A percentile compares a stretch with the other conserved stretches of the same genome.
These are phyloP conservation scores for Diaporthe caulivora DNA, from an alignment of 2,329 filamentous ascomycete species.

Conservation along the genomic window DNA sequence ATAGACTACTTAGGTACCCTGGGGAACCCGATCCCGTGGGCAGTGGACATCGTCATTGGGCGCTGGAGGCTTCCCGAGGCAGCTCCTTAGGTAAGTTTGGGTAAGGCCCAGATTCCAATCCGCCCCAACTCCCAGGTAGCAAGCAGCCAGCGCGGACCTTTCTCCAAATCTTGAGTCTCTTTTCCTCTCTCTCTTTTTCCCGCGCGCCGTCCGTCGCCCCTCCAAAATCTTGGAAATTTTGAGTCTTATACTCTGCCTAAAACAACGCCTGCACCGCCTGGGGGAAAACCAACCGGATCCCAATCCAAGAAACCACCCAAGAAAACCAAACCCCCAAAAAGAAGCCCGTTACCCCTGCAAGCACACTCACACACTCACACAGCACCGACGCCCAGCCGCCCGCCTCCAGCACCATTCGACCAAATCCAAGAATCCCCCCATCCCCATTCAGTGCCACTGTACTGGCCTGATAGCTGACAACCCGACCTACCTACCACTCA, in stretches of 20 bases:
- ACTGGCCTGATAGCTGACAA: neutral
- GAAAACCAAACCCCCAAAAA: neutral
- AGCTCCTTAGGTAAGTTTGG: slow-evolving; percentile 10
- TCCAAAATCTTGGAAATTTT: neutral
- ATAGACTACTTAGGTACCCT: neutral
- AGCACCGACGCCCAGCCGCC: slow-evolving; percentile 5
- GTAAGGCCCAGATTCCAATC: neutral
- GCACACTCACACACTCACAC: neutral
- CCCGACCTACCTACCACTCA: neutral
- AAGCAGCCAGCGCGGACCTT: slow-evolving; percentile 22
- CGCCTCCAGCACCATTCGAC: neutral
- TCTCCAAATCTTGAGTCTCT: slow-evolving; percentile 1
- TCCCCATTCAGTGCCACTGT: neutral
- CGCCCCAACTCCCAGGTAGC: slow-evolving; percentile 23
- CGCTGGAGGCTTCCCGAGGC: slow-evolving; percentile 7
- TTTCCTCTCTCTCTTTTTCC: slow-evolving; percentile 21
- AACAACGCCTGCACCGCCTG: neutral
- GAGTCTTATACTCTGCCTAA: no score
- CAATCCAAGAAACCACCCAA: slow-evolving; percentile 3
- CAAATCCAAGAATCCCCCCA: neutral
- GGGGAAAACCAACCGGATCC: slow-evolving; percentile 2
- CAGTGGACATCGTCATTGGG: slow-evolving; percentile 26
- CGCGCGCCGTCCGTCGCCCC: neutral
- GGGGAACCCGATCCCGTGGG: slow-evolving; percentile 15
- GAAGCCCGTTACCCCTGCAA: neutral